Percentiles rank a stretch among this genome's conserved stretches.
Evolutionary conservation across 345 rosid genomes (phyloP).

Genomic region (Ceriops decandra): DNA sequence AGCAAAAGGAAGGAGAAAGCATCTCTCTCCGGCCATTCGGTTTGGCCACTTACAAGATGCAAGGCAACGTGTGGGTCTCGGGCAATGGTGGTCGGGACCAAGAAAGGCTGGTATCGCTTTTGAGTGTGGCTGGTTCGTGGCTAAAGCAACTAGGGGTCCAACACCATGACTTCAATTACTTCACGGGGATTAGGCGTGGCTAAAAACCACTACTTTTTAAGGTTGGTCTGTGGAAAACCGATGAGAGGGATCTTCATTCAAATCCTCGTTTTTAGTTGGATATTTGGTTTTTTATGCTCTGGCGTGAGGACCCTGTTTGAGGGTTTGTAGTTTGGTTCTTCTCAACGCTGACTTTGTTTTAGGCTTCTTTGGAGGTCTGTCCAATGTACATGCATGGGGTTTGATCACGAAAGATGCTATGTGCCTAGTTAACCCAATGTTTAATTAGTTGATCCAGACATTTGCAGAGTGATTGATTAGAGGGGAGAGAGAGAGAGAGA

Average conservation of each 20-base stretch:
- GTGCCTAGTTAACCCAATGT: too few relatives aligned
- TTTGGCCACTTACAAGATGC: constrained; percentile 62
- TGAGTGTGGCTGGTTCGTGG: constrained; percentile 73
- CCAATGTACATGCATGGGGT: too few relatives aligned
- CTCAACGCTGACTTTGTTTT: too few relatives aligned
- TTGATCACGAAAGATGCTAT: too few relatives aligned
- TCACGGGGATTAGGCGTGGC: constrained; percentile 15
- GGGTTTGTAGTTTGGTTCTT: too few relatives aligned
- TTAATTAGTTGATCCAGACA: too few relatives aligned
- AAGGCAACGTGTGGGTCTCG: constrained; percentile 55
- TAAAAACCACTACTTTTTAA: neutral
- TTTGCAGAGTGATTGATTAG: too few relatives aligned
- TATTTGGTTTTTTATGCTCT: neutral
- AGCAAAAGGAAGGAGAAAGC: constrained; percentile 9
- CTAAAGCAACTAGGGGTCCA: constrained; percentile 63
- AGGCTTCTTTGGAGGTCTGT: too few relatives aligned
- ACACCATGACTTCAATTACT: constrained; percentile 62
- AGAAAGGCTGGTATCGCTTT: constrained; percentile 38
- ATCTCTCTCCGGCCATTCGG: constrained; percentile 63
- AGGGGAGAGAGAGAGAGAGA: too few relatives aligned
- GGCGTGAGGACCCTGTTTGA: too few relatives aligned
- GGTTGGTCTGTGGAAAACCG: too few relatives aligned
- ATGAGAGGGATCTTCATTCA: too few relatives aligned
- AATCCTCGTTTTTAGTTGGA: neutral
- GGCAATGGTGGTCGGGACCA: constrained; percentile 27